A percentile compares a stretch with the other conserved stretches of the same genome.
phyloP scores from a whole-genome alignment of 805 yeast species.

The Candida lessepsii region DNA sequence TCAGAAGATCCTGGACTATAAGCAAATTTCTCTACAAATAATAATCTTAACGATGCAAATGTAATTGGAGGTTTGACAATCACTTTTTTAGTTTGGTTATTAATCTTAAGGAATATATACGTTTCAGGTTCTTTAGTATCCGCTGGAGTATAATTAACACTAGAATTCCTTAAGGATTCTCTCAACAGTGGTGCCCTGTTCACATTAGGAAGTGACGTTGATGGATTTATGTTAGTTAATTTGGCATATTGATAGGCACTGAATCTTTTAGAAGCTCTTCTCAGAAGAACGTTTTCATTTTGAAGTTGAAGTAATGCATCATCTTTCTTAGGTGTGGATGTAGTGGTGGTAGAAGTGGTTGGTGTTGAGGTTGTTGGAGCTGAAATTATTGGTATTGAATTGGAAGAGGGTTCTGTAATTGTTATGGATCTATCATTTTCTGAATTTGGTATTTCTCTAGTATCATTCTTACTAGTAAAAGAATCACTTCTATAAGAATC shows the following conservation, averaged over 20 bases:
- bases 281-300: constrained; percentile 45
- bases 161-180: constrained; percentile 6
- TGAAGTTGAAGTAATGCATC: constrained; percentile 16
- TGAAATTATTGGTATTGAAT: too few relatives aligned
- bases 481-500: too few relatives aligned
- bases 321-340: constrained; percentile 1
- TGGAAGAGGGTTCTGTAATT: too few relatives aligned
- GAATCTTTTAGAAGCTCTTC: constrained; percentile 91
- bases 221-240: constrained; percentile 43
- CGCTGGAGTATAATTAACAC: constrained; percentile 2
- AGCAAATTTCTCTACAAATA: constrained; percentile 85
- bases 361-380: too few relatives aligned
- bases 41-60: constrained; percentile 55
- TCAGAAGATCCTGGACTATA: constrained; percentile 69
- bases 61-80: constrained; percentile 45
- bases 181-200: constrained; percentile 10
- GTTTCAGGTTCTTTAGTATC: constrained; percentile 1
- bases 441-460: too few relatives aligned
- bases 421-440: too few relatives aligned
- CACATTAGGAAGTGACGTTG: constrained; percentile 14
- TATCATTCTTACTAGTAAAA: too few relatives aligned
- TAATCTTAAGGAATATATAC: constrained; percentile 45
- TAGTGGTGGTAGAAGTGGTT: background rate
- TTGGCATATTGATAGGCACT: constrained; percentile 92
- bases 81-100: constrained; percentile 56